phyloP scores from a whole-genome alignment of 2,329 filamentous ascomycete species.

The Beauveria varroae region DNA sequence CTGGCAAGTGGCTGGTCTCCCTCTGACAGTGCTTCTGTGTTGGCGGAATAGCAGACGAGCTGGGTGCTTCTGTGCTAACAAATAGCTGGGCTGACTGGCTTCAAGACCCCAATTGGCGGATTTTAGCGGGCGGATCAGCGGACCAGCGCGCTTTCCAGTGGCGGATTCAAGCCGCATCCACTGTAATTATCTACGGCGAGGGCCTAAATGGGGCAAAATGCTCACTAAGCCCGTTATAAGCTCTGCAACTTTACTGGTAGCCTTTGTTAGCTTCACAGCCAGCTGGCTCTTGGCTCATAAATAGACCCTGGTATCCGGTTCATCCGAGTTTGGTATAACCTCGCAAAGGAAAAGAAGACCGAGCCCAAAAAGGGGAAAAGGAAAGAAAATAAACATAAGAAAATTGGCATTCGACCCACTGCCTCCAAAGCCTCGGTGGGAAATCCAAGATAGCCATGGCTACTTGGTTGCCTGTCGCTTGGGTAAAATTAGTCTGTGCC shows the following conservation, averaged over 20 bases:
- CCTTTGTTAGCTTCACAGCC: not conserved
- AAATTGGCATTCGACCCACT: not conserved
- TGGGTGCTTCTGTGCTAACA: too few relatives aligned
- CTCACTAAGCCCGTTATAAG: not conserved
- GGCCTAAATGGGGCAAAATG: not conserved
- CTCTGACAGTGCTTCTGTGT: not conserved
- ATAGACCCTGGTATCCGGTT: not conserved
- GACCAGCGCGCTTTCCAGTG: not conserved
- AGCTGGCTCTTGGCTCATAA: not conserved
- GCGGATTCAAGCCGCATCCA: not conserved
- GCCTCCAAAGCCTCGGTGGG: not conserved
- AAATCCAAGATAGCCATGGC: not conserved
- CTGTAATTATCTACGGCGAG: not conserved
- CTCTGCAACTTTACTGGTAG: not conserved
- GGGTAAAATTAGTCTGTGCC: not conserved
- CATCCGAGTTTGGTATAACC: slow-evolving; percentile 1
- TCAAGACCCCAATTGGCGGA: not conserved
- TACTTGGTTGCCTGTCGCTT: not conserved
- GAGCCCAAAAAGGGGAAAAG: too few relatives aligned
- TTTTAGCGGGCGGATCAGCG: not conserved
- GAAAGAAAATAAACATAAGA: not conserved
- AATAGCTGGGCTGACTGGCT: not conserved
- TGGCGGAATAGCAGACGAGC: not conserved
- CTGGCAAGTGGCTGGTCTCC: not conserved
- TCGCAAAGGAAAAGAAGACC: not conserved